Evolutionary conservation across 768 basidiomycete species (phyloP).

Genomic region (Lyophyllum decastes): DNA sequence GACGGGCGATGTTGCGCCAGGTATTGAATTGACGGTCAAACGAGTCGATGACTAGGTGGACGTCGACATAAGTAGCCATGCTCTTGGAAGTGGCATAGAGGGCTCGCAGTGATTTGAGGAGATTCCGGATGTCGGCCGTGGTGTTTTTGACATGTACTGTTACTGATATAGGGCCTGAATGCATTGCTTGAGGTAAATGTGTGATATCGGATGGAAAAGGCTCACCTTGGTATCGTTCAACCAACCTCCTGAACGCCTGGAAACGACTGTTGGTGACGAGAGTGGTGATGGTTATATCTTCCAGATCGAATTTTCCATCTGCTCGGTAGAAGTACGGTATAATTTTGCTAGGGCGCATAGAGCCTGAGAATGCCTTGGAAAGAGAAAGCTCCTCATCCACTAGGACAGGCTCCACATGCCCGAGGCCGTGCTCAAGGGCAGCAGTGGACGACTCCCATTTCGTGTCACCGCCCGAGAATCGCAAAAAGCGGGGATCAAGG

Average conservation of each 20-base stretch:
- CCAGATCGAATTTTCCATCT: constrained; percentile 48
- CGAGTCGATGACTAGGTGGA: constrained; percentile 82
- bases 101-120: constrained; percentile 63
- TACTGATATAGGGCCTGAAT: constrained; percentile 79
- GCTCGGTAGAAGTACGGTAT: constrained; percentile 84
- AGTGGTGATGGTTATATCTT: constrained; percentile 85
- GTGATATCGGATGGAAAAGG: not conserved
- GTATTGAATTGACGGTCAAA: constrained; percentile 88
- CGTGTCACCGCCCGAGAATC: constrained; percentile 17
- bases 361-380: constrained; percentile 68
- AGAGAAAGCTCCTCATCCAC: constrained; percentile 56
- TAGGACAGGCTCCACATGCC: constrained; percentile 29
- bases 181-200: not conserved
- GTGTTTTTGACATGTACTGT: constrained; percentile 73
- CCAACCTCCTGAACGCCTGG: constrained; percentile 69
- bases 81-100: constrained; percentile 67
- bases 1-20: constrained; percentile 84
- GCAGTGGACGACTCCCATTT: constrained; percentile 35
- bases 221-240: constrained; percentile 73
- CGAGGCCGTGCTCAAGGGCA: constrained; percentile 34
- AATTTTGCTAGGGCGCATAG: constrained; percentile 73
- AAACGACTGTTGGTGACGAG: constrained; percentile 81
- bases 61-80: constrained; percentile 74
- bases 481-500: constrained; percentile 14
- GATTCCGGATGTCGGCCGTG: constrained; percentile 41